Evolutionary conservation across 257 asterid genomes (phyloP).

Genomic region (Haberlea rhodopensis): DNA sequence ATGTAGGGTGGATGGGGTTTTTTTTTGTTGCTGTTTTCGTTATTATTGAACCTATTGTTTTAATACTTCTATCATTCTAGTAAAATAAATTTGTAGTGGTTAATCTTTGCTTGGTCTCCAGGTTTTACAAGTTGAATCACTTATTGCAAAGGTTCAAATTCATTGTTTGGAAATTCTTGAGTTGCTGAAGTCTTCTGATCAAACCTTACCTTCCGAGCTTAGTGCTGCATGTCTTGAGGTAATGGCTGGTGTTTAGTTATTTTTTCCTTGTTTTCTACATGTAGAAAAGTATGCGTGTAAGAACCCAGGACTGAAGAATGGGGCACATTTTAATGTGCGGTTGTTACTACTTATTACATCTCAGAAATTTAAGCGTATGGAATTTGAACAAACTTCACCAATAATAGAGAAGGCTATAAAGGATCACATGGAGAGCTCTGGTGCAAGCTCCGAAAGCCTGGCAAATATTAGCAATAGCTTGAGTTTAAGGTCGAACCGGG

Average conservation of each 20-base stretch:
- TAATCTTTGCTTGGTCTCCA: slow-evolving; percentile 36
- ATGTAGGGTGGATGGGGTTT: slow-evolving; percentile 5
- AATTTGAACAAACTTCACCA: slow-evolving; percentile 47
- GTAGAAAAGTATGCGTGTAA: slow-evolving; percentile 5
- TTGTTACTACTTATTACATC: slow-evolving; percentile 38
- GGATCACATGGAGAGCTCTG: slow-evolving; percentile 65
- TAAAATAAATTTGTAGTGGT: slow-evolving; percentile 16
- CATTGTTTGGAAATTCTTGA: slow-evolving; percentile 62
- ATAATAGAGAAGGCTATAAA: slow-evolving; percentile 50
- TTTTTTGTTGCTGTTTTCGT: slow-evolving; percentile 5
- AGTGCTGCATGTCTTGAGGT: slow-evolving; percentile 71
- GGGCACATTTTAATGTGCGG: slow-evolving; percentile 19
- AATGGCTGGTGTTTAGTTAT: slow-evolving; percentile 26
- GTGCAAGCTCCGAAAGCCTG: slow-evolving; percentile 61
- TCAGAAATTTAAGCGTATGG: slow-evolving; percentile 62
- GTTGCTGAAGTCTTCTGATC: slow-evolving; percentile 60
- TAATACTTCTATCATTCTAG: slow-evolving; percentile 7
- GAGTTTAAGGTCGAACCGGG: slow-evolving; percentile 73
- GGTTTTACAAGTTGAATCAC: slow-evolving; percentile 77
- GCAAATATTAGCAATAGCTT: slow-evolving; percentile 56
- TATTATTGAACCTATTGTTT: slow-evolving; percentile 7
- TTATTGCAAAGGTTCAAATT: slow-evolving; percentile 42
- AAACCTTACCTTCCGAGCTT: slow-evolving; percentile 43
- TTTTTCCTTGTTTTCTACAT: no score
- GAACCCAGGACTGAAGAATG: slow-evolving; percentile 15